Evolutionary conservation across 306 rosid species (phyloP), one percentile per base, ranked within the genome.

Genomic region (Prunus mira): DNA sequence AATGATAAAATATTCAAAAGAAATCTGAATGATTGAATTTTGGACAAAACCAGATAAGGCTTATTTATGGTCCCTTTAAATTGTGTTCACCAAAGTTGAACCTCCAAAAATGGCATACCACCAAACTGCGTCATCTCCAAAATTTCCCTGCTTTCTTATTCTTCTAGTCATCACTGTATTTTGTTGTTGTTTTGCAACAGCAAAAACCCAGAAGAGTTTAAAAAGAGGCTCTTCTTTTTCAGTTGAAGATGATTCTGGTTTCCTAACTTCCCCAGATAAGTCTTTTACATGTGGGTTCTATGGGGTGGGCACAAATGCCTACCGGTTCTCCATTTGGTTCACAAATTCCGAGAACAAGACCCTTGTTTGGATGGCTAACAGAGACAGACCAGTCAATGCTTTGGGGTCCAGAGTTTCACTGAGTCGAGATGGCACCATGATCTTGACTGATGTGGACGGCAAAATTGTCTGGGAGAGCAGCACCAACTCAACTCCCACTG

Each of bases 261-360:
- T 51, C 74, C 66, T 69, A 63, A 45, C 43, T 17, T 79, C 83
- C 28, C 64, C 74, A 46, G 46, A 79, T 5, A 57, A 65, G 5
- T 54, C 83, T 11, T 79, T 73, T 55, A 73, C 74, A 0, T 65
- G 78, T 51, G 78, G 77, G 8, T 73, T 79, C 7, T 25, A 27
- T 12, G 34, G 60, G 32, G 73, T 79, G 12, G 83, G 78, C 51
- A 54, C 51, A 2, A 73, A 73, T 38, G 83, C 79, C 32, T 72
- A 52, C 57, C 66, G 75, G 41, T 79, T 79, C 52, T 73, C 83
- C 27, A 67, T 79, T 11, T 79, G 78, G 78, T 73, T 73, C 45
- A 46, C 83, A 9, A 22, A 57, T 17, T 45, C 83, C 9, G 46
- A 1, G 2, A 14, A 45, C 19, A 79, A 19, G 73, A 72, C 79